Conservation (phyloP, 441 rosid species). For the Pelargonium australe region DNA sequence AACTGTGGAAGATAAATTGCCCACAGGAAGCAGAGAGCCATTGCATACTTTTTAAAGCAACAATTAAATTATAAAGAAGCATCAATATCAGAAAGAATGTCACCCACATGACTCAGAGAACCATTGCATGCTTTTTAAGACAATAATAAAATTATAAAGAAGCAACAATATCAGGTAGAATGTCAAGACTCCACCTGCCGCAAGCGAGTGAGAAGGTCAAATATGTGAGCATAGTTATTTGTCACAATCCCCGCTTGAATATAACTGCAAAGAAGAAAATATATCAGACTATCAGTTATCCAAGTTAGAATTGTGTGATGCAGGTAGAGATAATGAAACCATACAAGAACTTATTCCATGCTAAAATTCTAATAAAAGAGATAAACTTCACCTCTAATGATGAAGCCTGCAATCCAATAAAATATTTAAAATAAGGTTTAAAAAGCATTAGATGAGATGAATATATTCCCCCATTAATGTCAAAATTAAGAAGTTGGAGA, state of each 20-base stretch:
- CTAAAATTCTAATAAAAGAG: background rate
- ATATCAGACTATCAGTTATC: slow-evolving; percentile 7
- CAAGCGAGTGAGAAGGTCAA: slow-evolving; percentile 90
- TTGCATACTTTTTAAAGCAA: background rate
- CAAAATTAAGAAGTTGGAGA: background rate
- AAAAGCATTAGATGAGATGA: no score
- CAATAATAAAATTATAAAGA: no score
- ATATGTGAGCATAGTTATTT: slow-evolving; percentile 91
- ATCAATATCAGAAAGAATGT: no score
- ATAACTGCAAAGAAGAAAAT: slow-evolving; percentile 47
- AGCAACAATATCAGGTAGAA: background rate
- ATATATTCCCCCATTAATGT: background rate
- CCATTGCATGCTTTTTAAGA: no score
- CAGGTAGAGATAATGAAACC: background rate
- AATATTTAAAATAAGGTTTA: no score
- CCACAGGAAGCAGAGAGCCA: background rate
- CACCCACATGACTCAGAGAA: no score
- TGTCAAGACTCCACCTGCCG: slow-evolving; percentile 55
- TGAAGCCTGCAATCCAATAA: background rate
- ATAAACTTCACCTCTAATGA: background rate
- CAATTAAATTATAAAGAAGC: no score
- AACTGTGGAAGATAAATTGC: background rate
- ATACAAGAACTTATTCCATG: background rate
- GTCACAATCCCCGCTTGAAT: slow-evolving; percentile 71
- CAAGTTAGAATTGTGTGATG: background rate